These are phyloP conservation scores for Cutaneotrichosporon sp. DNA, from an alignment of 1,284 basidiomycete species.

Conservation along the genomic window DNA sequence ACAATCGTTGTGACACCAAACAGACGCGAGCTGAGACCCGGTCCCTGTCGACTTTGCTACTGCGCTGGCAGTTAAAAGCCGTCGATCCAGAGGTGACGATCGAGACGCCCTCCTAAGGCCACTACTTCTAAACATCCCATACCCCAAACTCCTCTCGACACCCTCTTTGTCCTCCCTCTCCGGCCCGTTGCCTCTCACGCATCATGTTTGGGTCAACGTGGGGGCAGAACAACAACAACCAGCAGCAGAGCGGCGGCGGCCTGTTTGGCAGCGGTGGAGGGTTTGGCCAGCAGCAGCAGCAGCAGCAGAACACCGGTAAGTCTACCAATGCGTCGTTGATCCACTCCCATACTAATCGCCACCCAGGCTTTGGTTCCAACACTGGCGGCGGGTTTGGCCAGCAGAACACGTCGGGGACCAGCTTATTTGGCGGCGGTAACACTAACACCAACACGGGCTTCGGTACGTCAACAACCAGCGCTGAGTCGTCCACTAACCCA, in stretches of 20 bases:
- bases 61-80: too few species aligned
- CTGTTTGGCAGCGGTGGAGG: slow-evolving; percentile 35
- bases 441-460: slow-evolving; percentile 25
- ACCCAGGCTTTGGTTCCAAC: slow-evolving; percentile 15
- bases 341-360: background rate
- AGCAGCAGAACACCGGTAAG: slow-evolving; percentile 10
- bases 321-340: background rate
- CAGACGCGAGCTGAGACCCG: too few species aligned
- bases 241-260: slow-evolving; percentile 58
- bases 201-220: slow-evolving; percentile 41
- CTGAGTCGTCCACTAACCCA: background rate
- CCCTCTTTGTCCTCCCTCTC: too few species aligned
- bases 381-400: slow-evolving; percentile 25
- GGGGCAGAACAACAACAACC: slow-evolving; percentile 50
- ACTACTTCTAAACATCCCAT: too few species aligned
- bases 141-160: too few species aligned
- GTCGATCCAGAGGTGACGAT: too few species aligned
- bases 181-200: background rate
- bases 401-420: slow-evolving; percentile 57
- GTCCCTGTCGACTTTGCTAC: too few species aligned
- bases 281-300: slow-evolving; percentile 8
- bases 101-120: too few species aligned
- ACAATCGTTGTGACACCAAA: too few species aligned
- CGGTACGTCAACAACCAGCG: slow-evolving; percentile 17
- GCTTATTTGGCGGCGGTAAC: slow-evolving; percentile 44